phyloP scores from a whole-genome alignment of 768 basidiomycete species.

The Podaxis carcinomalis region DNA sequence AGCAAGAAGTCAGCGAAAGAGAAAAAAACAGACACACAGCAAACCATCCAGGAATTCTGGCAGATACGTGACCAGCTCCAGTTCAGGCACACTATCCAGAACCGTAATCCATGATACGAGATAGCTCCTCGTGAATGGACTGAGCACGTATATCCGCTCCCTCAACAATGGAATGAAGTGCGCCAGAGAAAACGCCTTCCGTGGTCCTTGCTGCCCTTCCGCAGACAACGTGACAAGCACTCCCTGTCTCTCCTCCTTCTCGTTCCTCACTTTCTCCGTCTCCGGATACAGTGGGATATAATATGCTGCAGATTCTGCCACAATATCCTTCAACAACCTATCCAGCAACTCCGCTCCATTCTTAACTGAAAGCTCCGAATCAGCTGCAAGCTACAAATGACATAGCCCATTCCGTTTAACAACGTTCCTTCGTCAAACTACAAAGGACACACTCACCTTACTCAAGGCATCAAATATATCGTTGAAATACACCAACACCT shows the following conservation, averaged over 20 bases:
- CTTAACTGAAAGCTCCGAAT: constrained; percentile 94
- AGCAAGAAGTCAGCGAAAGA: not conserved
- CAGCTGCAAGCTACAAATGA: constrained; percentile 77
- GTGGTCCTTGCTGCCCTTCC: constrained; percentile 38
- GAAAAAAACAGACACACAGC: constrained; percentile 51
- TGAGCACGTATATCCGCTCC: constrained; percentile 92
- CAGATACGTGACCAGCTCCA: constrained; percentile 91
- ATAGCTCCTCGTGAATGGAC: constrained; percentile 92
- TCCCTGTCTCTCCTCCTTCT: constrained; percentile 49
- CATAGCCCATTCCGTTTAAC: constrained; percentile 79
- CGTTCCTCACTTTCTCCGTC: constrained; percentile 63
- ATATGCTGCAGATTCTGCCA: constrained; percentile 92
- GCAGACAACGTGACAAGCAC: constrained; percentile 68
- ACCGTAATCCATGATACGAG: constrained; percentile 97
- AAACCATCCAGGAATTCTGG: constrained; percentile 95
- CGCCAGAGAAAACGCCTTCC: constrained; percentile 88
- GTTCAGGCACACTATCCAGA: constrained; percentile 92
- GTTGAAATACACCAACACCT: constrained; percentile 95
- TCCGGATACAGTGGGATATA: constrained; percentile 89
- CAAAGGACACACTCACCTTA: constrained; percentile 58
- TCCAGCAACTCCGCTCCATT: constrained; percentile 97
- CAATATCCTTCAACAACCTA: constrained; percentile 95
- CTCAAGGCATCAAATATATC: constrained; percentile 96
- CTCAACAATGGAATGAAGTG: constrained; percentile 92
- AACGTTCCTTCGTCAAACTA: constrained; percentile 90